These are phyloP conservation scores for Micromonas pusilla DNA, from an alignment of 139 green algal genomes.

Conservation along the genomic window DNA sequence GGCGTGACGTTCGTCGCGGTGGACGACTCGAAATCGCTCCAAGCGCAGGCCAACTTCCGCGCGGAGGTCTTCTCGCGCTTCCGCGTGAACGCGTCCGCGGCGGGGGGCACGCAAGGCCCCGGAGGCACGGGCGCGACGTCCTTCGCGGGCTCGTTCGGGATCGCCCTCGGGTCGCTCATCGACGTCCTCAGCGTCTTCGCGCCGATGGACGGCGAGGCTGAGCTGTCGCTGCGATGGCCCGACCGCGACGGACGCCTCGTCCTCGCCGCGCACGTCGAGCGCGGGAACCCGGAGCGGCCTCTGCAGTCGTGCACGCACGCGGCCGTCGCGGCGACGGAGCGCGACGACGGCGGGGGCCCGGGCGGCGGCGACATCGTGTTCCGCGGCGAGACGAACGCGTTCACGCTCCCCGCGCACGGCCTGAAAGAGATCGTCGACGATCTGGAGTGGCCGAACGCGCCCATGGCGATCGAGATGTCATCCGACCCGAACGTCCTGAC, in stretches of 20 bases:
- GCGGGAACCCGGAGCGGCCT: neutral
- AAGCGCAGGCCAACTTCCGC: conserved; percentile 7
- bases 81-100: neutral
- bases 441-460: conserved; percentile 3
- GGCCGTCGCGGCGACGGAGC: neutral
- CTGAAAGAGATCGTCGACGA: conserved; percentile 19
- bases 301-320: neutral
- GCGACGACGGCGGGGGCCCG: neutral
- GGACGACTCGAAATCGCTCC: neutral
- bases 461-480: neutral
- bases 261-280: neutral
- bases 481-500: neutral
- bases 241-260: neutral
- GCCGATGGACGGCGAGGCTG: neutral
- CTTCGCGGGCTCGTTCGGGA: neutral
- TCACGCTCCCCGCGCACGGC: neutral
- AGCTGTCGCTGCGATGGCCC: neutral
- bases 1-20: neutral
- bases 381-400: conserved; percentile 4
- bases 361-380: conserved; percentile 3
- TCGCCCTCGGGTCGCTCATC: neutral
- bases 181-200: neutral
- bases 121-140: neutral
- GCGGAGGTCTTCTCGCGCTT: neutral
- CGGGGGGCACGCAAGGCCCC: neutral